These are phyloP conservation scores for Colletotrichum incanum DNA, from an alignment of 2,329 filamentous ascomycete genomes.

Conservation along the genomic window DNA sequence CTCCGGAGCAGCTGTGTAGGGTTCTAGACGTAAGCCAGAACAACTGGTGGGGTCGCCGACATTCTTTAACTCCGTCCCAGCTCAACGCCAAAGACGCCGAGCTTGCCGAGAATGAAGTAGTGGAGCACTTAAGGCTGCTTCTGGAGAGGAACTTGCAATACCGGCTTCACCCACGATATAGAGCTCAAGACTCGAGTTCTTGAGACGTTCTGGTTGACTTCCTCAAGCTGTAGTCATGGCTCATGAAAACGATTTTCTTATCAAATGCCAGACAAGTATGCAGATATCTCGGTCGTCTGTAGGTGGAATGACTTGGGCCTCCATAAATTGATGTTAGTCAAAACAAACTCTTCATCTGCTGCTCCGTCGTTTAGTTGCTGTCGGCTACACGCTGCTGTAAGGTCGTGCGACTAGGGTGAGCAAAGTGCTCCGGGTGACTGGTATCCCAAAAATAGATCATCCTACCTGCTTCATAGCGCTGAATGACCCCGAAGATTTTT, in stretches of 20 bases:
- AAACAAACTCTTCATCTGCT: too few relatives aligned
- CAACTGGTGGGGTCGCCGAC: slow-evolving; percentile 5
- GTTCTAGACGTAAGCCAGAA: neutral
- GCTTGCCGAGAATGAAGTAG: neutral
- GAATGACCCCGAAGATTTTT: too few relatives aligned
- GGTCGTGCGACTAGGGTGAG: too few relatives aligned
- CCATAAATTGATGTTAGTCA: too few relatives aligned
- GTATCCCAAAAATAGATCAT: too few relatives aligned
- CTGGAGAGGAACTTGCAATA: slow-evolving; percentile 9
- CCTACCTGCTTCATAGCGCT: too few relatives aligned
- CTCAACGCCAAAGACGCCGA: slow-evolving; percentile 3
- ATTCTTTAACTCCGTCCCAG: neutral
- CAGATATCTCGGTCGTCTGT: too few relatives aligned
- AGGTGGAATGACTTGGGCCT: too few relatives aligned
- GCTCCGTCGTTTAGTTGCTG: too few relatives aligned
- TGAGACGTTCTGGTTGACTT: neutral
- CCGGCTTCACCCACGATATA: neutral
- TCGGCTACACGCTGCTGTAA: too few relatives aligned
- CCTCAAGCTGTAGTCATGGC: neutral
- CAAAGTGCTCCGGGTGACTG: too few relatives aligned
- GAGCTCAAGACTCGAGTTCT: neutral
- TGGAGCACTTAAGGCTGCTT: neutral
- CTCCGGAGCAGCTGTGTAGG: neutral
- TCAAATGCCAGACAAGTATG: too few relatives aligned
- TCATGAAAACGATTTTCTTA: neutral